A percentile compares a stretch with the other conserved stretches of the same genome.
These are phyloP conservation scores for Anthracocystis setariae DNA, from an alignment of 1,284 basidiomycete species.

Conservation along the genomic window DNA sequence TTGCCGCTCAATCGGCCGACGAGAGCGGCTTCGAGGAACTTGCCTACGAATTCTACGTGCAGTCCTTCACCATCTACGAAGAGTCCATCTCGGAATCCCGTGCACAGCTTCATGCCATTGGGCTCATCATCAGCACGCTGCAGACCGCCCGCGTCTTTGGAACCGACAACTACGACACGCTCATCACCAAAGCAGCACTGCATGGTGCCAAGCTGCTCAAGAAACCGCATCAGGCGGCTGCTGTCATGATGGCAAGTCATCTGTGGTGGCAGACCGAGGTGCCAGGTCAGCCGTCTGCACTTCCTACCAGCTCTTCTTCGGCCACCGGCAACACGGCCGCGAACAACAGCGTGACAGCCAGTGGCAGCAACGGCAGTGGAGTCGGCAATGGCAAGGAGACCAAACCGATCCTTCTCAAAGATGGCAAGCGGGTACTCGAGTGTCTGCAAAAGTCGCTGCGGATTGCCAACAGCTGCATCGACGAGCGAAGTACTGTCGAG, in stretches of 20 bases:
- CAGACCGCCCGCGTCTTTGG: slow-evolving; percentile 62
- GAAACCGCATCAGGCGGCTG: slow-evolving; percentile 67
- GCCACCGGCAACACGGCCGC: slow-evolving; percentile 42
- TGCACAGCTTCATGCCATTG: slow-evolving; percentile 64
- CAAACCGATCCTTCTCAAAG: slow-evolving; percentile 54
- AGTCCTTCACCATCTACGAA: slow-evolving; percentile 67
- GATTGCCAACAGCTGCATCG: slow-evolving; percentile 66
- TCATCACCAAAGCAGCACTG: slow-evolving; percentile 65
- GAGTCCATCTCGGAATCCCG: slow-evolving; percentile 66
- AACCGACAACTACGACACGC: slow-evolving; percentile 64
- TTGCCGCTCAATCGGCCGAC: slow-evolving; percentile 64
- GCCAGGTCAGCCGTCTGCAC: slow-evolving; percentile 32
- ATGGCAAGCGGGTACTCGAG: slow-evolving; percentile 65
- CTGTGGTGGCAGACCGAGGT: slow-evolving; percentile 66
- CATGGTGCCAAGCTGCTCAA: slow-evolving; percentile 66
- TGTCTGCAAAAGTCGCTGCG: slow-evolving; percentile 66
- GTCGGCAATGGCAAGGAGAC: slow-evolving; percentile 22
- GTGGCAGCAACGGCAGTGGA: slow-evolving; percentile 12
- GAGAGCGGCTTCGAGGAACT: slow-evolving; percentile 65
- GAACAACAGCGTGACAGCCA: slow-evolving; percentile 21
- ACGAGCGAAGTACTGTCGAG: slow-evolving; percentile 64
- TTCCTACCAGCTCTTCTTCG: slow-evolving; percentile 29
- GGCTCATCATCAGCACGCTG: slow-evolving; percentile 62
- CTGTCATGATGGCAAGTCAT: slow-evolving; percentile 66
- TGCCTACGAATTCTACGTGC: slow-evolving; percentile 66